Percentiles rank a stretch among this genome's conserved stretches.
These are phyloP conservation scores for Helminthosporium solani DNA, from an alignment of 2,329 filamentous ascomycete genomes.

Conservation along the genomic window DNA sequence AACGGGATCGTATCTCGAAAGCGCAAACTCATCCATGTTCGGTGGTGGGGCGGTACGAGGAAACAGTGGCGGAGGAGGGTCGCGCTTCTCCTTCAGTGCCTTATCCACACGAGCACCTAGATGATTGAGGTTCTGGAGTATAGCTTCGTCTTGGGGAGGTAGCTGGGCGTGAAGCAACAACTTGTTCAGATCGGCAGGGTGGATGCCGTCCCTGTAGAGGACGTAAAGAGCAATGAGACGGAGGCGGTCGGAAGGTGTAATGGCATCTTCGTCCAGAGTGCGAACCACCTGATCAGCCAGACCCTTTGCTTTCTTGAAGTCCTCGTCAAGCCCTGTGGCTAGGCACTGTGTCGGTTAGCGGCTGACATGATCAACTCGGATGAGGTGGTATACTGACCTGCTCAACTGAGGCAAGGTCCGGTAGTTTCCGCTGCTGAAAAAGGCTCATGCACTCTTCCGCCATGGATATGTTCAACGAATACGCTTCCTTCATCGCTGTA, in stretches of 20 bases:
- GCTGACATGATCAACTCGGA: neutral
- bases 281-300: slow-evolving; percentile 81
- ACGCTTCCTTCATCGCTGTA: slow-evolving; percentile 91
- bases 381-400: slow-evolving; percentile 55
- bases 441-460: slow-evolving; percentile 95
- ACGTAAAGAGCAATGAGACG: slow-evolving; percentile 84
- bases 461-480: slow-evolving; percentile 93
- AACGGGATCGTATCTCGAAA: slow-evolving; percentile 83
- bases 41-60: slow-evolving; percentile 55
- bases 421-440: slow-evolving; percentile 80
- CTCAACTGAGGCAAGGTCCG: slow-evolving; percentile 84
- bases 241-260: slow-evolving; percentile 72
- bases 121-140: slow-evolving; percentile 75
- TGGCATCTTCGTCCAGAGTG: slow-evolving; percentile 80
- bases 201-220: slow-evolving; percentile 80
- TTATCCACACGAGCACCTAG: slow-evolving; percentile 74
- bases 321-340: slow-evolving; percentile 89
- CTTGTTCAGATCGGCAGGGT: slow-evolving; percentile 79
- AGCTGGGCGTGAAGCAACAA: slow-evolving; percentile 81
- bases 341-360: slow-evolving; percentile 56
- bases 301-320: slow-evolving; percentile 87
- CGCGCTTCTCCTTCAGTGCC: slow-evolving; percentile 75
- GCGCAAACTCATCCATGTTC: slow-evolving; percentile 69
- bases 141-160: slow-evolving; percentile 69
- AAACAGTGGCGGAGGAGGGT: slow-evolving; percentile 68